Evolutionary conservation across 441 rosid species (phyloP).

Genomic region (Eruca vesicaria): DNA sequence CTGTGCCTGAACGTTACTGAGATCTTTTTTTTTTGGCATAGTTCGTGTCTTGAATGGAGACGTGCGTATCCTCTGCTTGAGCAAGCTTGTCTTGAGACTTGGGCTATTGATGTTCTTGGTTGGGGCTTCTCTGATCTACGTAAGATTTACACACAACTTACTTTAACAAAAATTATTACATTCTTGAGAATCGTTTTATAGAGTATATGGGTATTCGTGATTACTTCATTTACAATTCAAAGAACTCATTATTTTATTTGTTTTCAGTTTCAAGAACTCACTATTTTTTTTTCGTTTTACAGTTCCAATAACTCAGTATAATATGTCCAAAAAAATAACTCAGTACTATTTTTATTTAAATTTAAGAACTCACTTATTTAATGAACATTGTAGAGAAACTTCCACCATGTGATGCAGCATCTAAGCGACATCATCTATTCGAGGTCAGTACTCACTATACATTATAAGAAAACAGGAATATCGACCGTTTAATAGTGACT

Average conservation of each 20-base stretch:
- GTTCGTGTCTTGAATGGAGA: constrained; percentile 74
- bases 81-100: constrained; percentile 58
- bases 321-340: background rate
- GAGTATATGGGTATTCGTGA: background rate
- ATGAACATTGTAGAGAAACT: constrained; percentile 39
- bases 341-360: background rate
- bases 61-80: constrained; percentile 54
- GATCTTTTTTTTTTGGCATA: constrained; percentile 1
- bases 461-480: background rate
- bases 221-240: background rate
- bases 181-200: background rate
- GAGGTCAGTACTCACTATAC: constrained; percentile 38
- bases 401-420: constrained; percentile 57
- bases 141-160: constrained; percentile 10
- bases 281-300: background rate
- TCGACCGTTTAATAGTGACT: background rate
- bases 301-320: background rate
- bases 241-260: background rate
- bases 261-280: background rate
- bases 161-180: background rate
- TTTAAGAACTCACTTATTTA: background rate
- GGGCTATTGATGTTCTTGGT: constrained; percentile 77
- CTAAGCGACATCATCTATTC: constrained; percentile 61
- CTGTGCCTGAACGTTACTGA: background rate
- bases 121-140: constrained; percentile 76